Evolutionary conservation across 441 rosid genomes (phyloP).

Genomic region (Dalechampia spathulata): DNA sequence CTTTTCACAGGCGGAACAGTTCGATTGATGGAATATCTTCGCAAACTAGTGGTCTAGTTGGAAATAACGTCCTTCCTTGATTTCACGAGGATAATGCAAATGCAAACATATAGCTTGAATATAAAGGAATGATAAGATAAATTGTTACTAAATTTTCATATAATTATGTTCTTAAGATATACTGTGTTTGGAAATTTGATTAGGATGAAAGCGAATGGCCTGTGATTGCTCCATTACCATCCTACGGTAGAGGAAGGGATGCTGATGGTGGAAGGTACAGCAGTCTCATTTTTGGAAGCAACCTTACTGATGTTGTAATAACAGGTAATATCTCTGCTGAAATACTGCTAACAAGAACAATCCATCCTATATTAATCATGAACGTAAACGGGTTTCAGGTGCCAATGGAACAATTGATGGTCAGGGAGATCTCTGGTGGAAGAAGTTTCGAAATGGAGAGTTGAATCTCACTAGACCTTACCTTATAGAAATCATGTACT

Average conservation of each 20-base stretch:
- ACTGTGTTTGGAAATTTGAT: conserved; percentile 6
- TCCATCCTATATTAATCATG: background rate
- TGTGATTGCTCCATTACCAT: conserved; percentile 42
- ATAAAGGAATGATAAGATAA: background rate
- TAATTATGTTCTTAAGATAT: background rate
- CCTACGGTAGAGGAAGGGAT: conserved; percentile 70
- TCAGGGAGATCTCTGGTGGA: conserved; percentile 77
- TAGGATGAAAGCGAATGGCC: conserved; percentile 71
- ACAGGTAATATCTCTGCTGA: conserved; percentile 37
- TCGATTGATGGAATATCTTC: too few relatives aligned
- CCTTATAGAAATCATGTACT: conserved; percentile 70
- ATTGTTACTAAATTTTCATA: background rate
- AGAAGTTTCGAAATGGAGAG: conserved; percentile 37
- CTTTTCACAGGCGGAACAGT: conserved; percentile 2
- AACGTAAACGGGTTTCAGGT: conserved; percentile 32
- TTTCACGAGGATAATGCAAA: too few relatives aligned
- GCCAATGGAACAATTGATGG: conserved; percentile 77
- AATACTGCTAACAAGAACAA: background rate
- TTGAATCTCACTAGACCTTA: conserved; percentile 62
- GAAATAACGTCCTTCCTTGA: too few relatives aligned
- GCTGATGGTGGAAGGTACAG: conserved; percentile 45
- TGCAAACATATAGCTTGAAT: background rate
- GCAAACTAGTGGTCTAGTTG: too few relatives aligned
- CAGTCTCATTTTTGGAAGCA: conserved; percentile 68
- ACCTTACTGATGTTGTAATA: conserved; percentile 62